These are phyloP conservation scores for Penicillium parvum DNA, from an alignment of 495 filamentous ascomycete genomes.

Conservation along the genomic window DNA sequence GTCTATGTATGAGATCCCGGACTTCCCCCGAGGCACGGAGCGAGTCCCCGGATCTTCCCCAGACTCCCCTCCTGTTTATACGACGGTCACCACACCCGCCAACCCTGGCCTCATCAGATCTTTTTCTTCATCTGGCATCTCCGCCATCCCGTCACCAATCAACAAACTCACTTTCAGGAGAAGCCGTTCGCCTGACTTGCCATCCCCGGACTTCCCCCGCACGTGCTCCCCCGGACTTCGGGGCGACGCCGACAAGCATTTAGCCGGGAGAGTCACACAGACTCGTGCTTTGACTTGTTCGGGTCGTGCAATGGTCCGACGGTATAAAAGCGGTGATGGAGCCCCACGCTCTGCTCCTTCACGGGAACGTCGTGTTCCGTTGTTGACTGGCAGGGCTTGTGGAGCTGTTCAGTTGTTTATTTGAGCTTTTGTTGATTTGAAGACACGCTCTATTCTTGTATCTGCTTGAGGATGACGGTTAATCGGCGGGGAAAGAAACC, in stretches of 20 bases:
- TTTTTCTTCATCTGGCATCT: background rate
- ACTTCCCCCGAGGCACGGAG: too few species aligned
- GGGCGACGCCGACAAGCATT: constrained; percentile 1
- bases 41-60: constrained; percentile 51
- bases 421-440: background rate
- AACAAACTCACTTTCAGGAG: background rate
- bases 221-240: constrained; percentile 10
- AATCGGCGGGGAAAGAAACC: constrained; percentile 33
- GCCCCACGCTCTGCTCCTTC: background rate
- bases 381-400: background rate
- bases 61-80: background rate
- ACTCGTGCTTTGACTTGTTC: too few species aligned
- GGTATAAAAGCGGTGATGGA: background rate
- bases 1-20: too few species aligned
- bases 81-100: background rate
- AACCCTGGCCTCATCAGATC: background rate
- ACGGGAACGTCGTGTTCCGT: too few species aligned
- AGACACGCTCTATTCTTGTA: background rate
- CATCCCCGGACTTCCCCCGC: background rate
- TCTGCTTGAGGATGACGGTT: background rate
- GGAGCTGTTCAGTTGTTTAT: background rate
- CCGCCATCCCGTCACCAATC: background rate
- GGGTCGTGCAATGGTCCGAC: background rate
- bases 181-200: background rate
- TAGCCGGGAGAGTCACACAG: too few species aligned